phyloP scores from a whole-genome alignment of 2,329 filamentous ascomycete genomes.

The Epichloe elymi region DNA sequence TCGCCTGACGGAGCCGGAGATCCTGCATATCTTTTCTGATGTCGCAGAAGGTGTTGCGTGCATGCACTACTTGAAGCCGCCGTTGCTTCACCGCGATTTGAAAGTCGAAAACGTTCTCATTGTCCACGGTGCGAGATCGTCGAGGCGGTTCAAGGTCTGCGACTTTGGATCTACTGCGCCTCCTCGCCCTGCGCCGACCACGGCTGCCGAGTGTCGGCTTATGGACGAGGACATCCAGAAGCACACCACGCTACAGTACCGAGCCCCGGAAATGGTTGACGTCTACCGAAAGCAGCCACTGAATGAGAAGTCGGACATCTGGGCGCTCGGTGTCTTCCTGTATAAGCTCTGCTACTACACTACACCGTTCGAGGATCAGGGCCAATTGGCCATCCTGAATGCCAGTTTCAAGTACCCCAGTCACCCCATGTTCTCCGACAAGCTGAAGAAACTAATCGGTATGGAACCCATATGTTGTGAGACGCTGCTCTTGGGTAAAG shows the following conservation, averaged over 20 bases:
- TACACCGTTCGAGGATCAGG: slow-evolving; percentile 94
- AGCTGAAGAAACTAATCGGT: slow-evolving; percentile 84
- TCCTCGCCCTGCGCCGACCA: slow-evolving; percentile 72
- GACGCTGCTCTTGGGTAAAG: background rate
- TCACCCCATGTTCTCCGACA: slow-evolving; percentile 81
- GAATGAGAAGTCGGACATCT: slow-evolving; percentile 97
- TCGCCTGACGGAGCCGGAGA: slow-evolving; percentile 91
- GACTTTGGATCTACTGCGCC: slow-evolving; percentile 90
- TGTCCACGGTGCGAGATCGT: slow-evolving; percentile 47
- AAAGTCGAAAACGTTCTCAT: slow-evolving; percentile 99
- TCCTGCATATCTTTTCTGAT: slow-evolving; percentile 91
- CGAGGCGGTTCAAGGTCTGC: slow-evolving; percentile 82
- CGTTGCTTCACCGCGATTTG: slow-evolving; percentile 81
- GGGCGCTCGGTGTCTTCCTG: slow-evolving; percentile 85
- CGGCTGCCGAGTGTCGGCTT: slow-evolving; percentile 74
- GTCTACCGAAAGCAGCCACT: slow-evolving; percentile 94
- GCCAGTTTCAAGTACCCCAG: slow-evolving; percentile 85
- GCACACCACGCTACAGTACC: slow-evolving; percentile 93
- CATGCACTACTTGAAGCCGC: slow-evolving; percentile 97
- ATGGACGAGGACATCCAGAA: slow-evolving; percentile 96
- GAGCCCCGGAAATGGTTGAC: slow-evolving; percentile 97
- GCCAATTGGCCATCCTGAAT: slow-evolving; percentile 92
- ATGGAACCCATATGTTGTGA: slow-evolving; percentile 1
- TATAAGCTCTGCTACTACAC: slow-evolving; percentile 99
- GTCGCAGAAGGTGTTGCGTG: slow-evolving; percentile 92